A percentile compares a stretch with the other conserved stretches of the same genome.
phyloP scores from a whole-genome alignment of 306 rosid genomes.

The Gynostemma pentaphyllum region DNA sequence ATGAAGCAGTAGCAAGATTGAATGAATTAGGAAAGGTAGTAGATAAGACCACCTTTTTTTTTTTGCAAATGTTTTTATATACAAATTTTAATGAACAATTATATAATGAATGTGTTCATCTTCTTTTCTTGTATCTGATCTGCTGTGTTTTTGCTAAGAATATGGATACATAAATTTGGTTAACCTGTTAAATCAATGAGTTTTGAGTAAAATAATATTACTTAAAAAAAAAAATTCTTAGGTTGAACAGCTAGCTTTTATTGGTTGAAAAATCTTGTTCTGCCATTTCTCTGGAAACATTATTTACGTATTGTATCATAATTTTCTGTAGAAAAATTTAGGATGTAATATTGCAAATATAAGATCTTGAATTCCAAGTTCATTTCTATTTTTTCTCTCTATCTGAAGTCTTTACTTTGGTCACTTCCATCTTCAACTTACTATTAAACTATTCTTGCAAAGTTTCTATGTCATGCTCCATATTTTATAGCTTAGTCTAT shows the following conservation, averaged over 20 bases:
- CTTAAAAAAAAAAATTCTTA: neutral
- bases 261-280: neutral
- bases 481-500: slow-evolving; percentile 8
- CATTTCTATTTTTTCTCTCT: no score
- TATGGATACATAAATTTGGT: neutral
- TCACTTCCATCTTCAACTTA: neutral
- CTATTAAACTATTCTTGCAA: neutral
- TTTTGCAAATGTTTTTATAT: neutral
- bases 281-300: neutral
- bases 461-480: neutral
- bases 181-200: neutral
- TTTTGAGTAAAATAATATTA: neutral
- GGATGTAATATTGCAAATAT: neutral
- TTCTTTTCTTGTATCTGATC: neutral
- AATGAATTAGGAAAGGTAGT: slow-evolving; percentile 67
- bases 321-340: neutral
- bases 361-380: neutral
- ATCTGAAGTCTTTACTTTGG: neutral
- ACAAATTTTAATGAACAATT: neutral
- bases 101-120: neutral
- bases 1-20: slow-evolving; percentile 75
- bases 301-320: neutral
- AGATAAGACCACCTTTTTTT: neutral
- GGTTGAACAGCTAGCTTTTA: neutral
- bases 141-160: neutral